These are phyloP conservation scores for Meyerozyma elateridarum DNA, from an alignment of 1,139 yeast species.

Conservation along the genomic window DNA sequence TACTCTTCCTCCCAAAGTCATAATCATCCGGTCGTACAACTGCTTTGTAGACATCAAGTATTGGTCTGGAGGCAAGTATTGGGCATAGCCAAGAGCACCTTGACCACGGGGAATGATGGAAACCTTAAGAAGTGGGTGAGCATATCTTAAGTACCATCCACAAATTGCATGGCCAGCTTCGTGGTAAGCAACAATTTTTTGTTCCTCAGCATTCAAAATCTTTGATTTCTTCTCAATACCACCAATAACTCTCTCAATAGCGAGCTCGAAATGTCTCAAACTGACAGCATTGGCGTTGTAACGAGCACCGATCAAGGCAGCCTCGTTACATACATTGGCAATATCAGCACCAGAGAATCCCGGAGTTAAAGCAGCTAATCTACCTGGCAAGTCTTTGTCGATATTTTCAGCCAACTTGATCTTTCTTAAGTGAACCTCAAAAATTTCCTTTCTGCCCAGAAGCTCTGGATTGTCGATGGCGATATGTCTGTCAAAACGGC, in stretches of 20 bases:
- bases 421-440: constrained; percentile 74
- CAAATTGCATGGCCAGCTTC: constrained; percentile 99
- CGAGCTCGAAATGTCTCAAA: constrained; percentile 83
- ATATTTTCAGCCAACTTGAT: constrained; percentile 48
- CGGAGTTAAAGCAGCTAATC: constrained; percentile 92
- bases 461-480: constrained; percentile 89
- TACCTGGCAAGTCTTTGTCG: constrained; percentile 59
- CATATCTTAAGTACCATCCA: constrained; percentile 89
- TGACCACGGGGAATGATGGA: constrained; percentile 95
- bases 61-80: constrained; percentile 91
- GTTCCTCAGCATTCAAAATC: constrained; percentile 77
- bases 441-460: constrained; percentile 89
- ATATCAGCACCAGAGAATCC: constrained; percentile 98
- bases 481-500: constrained; percentile 93
- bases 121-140: constrained; percentile 91
- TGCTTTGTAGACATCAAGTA: constrained; percentile 77
- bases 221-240: constrained; percentile 91
- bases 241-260: constrained; percentile 95
- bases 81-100: constrained; percentile 98
- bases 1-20: constrained; percentile 96
- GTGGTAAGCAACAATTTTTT: constrained; percentile 88
- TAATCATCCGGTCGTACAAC: constrained; percentile 83
- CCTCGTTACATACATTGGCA: constrained; percentile 95
- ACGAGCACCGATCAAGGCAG: constrained; percentile 95
- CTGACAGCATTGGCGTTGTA: constrained; percentile 63